These are phyloP conservation scores for Trypanosoma melophagium DNA, from an alignment of 208 protist genomes.

Conservation along the genomic window DNA sequence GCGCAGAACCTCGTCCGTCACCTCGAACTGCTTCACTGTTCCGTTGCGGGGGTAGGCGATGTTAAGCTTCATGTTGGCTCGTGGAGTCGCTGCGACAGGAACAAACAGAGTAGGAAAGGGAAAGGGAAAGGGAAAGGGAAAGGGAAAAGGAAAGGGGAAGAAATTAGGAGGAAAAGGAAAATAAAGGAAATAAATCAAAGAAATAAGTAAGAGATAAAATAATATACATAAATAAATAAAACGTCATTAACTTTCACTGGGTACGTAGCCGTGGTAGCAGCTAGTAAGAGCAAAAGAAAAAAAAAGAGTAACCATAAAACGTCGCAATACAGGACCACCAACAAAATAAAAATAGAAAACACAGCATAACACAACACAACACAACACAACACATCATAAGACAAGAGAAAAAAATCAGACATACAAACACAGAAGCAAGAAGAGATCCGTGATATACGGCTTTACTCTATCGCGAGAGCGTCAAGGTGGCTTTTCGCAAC, in stretches of 20 bases:
- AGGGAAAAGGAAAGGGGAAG: constrained; percentile 10
- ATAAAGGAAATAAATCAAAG: constrained; percentile 1
- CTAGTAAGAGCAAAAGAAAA: no score
- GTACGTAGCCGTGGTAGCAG: no score
- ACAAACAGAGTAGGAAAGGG: constrained; percentile 18
- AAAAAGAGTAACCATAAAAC: neutral
- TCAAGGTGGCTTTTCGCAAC: constrained; percentile 25
- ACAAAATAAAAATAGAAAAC: constrained; percentile 6
- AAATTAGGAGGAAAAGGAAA: no score
- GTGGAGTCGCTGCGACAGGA: constrained; percentile 9
- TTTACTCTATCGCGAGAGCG: constrained; percentile 2
- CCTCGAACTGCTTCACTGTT: constrained; percentile 88
- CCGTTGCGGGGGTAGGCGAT: constrained; percentile 88
- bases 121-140: constrained; percentile 15
- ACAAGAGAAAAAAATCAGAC: neutral
- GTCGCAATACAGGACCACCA: neutral
- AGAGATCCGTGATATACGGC: neutral
- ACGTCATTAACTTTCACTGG: no score
- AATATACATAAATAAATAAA: constrained; percentile 8
- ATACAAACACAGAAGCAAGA: neutral
- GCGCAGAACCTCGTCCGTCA: constrained; percentile 80
- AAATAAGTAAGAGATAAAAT: constrained; percentile 5
- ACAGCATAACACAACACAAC: neutral
- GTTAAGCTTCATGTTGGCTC: constrained; percentile 85
- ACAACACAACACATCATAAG: constrained; percentile 11